These are phyloP conservation scores for Lodderomyces parapsilosis DNA, from an alignment of 1,139 yeast species.

Conservation along the genomic window DNA sequence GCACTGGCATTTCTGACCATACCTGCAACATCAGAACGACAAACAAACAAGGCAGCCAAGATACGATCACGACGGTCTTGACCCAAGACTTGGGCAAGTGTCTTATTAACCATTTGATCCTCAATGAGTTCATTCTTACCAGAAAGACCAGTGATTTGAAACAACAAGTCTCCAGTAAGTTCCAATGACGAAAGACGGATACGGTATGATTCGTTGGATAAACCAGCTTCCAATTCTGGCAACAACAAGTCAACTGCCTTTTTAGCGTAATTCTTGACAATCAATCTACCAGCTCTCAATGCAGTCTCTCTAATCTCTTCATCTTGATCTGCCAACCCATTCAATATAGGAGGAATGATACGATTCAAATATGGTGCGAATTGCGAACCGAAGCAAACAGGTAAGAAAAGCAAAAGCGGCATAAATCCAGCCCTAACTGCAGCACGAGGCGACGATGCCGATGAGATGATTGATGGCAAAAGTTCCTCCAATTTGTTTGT, in stretches of 20 bases:
- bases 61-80: slow-evolving; percentile 85
- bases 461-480: slow-evolving; percentile 75
- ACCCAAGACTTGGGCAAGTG: slow-evolving; percentile 79
- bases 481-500: slow-evolving; percentile 82
- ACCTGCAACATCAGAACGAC: slow-evolving; percentile 89
- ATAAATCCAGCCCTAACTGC: slow-evolving; percentile 89
- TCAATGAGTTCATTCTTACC: slow-evolving; percentile 65
- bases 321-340: slow-evolving; percentile 86
- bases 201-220: slow-evolving; percentile 79
- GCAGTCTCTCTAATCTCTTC: slow-evolving; percentile 90
- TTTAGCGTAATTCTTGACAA: slow-evolving; percentile 88
- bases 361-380: slow-evolving; percentile 84
- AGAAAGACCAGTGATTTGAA: slow-evolving; percentile 90
- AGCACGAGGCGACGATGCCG: slow-evolving; percentile 63
- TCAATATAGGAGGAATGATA: slow-evolving; percentile 85
- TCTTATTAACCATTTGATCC: slow-evolving; percentile 65
- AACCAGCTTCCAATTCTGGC: slow-evolving; percentile 91
- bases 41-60: slow-evolving; percentile 79
- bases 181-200: slow-evolving; percentile 93
- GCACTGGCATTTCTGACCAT: slow-evolving; percentile 88
- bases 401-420: slow-evolving; percentile 86
- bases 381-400: slow-evolving; percentile 91
- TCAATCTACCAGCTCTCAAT: slow-evolving; percentile 86
- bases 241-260: slow-evolving; percentile 90
- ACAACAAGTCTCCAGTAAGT: slow-evolving; percentile 92